Evolutionary conservation across 1,284 basidiomycete species (phyloP).

Genomic region (Moniliophthora roreri): DNA sequence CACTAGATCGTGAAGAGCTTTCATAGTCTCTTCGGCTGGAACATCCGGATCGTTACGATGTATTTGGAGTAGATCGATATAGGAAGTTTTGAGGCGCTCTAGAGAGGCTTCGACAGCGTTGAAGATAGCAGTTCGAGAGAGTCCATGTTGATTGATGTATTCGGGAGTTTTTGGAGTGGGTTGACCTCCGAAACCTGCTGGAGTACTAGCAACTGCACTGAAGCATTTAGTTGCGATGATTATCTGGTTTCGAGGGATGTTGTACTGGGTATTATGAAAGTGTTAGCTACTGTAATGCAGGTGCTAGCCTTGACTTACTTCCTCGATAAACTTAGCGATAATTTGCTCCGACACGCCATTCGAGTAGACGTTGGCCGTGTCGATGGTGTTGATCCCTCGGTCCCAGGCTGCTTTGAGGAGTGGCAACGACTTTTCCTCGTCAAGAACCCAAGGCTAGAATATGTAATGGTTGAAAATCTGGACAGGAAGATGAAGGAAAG

Average conservation of each 20-base stretch:
- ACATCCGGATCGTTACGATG: constrained; percentile 36
- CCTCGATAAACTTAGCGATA: constrained; percentile 48
- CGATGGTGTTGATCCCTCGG: constrained; percentile 27
- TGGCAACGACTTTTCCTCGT: constrained; percentile 35
- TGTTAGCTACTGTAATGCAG: constrained; percentile 11
- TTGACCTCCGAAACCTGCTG: not conserved
- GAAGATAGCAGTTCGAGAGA: constrained; percentile 36
- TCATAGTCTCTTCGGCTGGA: constrained; percentile 40
- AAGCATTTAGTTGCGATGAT: constrained; percentile 44
- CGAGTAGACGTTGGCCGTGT: constrained; percentile 49
- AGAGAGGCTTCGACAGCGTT: constrained; percentile 33
- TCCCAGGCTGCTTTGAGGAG: constrained; percentile 34
- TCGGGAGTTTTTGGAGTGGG: constrained; percentile 18
- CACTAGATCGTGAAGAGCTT: constrained; percentile 41
- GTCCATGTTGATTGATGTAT: constrained; percentile 36
- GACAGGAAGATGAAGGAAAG: not conserved
- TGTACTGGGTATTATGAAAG: constrained; percentile 30
- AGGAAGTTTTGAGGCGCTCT: constrained; percentile 31
- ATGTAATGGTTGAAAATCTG: not conserved
- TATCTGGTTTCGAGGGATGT: constrained; percentile 55
- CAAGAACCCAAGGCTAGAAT: constrained; percentile 35
- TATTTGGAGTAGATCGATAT: constrained; percentile 37
- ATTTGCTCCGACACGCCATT: constrained; percentile 35
- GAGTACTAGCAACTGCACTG: constrained; percentile 17
- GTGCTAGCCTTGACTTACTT: constrained; percentile 18